Percentiles rank a stretch among this genome's conserved stretches.
phyloP scores from a whole-genome alignment of 768 basidiomycete genomes.

The Pholiota microspora region DNA sequence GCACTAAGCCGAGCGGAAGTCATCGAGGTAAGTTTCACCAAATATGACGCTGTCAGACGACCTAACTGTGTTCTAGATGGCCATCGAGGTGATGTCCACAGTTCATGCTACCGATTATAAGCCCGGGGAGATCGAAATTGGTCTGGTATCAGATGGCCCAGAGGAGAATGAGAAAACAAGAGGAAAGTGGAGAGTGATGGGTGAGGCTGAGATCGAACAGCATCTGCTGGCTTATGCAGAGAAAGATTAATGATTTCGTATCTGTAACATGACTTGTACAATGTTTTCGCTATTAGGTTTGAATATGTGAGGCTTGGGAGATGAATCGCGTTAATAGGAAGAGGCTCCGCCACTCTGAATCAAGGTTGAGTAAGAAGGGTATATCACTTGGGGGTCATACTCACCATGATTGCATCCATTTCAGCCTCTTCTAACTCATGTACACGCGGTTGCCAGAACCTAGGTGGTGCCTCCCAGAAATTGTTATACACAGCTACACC shows the following conservation, averaged over 20 bases:
- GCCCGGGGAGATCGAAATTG: slow-evolving; percentile 92
- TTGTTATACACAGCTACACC: slow-evolving; percentile 28
- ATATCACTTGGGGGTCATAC: slow-evolving; percentile 22
- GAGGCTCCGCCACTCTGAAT: slow-evolving; percentile 70
- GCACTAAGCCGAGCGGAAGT: slow-evolving; percentile 73
- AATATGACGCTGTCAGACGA: neutral
- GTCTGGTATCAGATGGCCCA: slow-evolving; percentile 76
- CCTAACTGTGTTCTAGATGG: slow-evolving; percentile 53
- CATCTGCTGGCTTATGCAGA: slow-evolving; percentile 85
- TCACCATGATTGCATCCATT: slow-evolving; percentile 66
- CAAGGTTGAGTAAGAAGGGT: neutral
- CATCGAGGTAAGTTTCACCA: slow-evolving; percentile 69
- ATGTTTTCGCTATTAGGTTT: slow-evolving; percentile 14
- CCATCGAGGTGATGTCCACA: slow-evolving; percentile 90
- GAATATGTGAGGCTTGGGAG: slow-evolving; percentile 4
- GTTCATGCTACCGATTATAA: slow-evolving; percentile 98
- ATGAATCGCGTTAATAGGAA: slow-evolving; percentile 45
- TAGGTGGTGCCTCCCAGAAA: slow-evolving; percentile 69
- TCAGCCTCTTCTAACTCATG: slow-evolving; percentile 53
- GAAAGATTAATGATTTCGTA: slow-evolving; percentile 59
- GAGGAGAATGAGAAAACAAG: slow-evolving; percentile 72
- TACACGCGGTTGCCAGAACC: slow-evolving; percentile 51
- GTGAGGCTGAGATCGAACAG: slow-evolving; percentile 72
- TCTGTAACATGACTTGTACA: slow-evolving; percentile 9
- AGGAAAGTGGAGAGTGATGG: slow-evolving; percentile 80